Conservation (phyloP, 257 asterid species). For the Orobanche coerulescens region DNA sequence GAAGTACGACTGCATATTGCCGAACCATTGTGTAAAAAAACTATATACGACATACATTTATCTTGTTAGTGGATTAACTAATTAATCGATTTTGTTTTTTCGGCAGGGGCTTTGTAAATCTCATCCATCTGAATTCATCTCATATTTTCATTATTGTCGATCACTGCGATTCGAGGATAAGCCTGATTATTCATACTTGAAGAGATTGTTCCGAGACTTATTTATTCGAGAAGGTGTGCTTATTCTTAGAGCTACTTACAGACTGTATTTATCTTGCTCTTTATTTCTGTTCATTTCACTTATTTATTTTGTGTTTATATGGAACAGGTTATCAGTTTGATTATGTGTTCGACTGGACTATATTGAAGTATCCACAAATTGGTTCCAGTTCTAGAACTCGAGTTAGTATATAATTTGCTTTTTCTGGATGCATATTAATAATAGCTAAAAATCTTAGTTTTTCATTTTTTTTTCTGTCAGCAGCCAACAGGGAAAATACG, state of each 20-base stretch:
- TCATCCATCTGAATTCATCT: constrained; percentile 66
- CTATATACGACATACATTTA: not conserved
- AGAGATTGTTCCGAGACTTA: constrained; percentile 75
- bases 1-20: constrained; percentile 45
- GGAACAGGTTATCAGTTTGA: constrained; percentile 77
- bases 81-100: constrained; percentile 3
- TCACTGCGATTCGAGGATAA: constrained; percentile 84
- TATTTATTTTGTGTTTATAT: not conserved
- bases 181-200: constrained; percentile 86
- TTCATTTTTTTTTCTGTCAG: constrained; percentile 25
- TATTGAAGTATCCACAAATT: constrained; percentile 70
- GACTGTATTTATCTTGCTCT: not conserved
- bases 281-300: not conserved
- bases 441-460: constrained; percentile 11
- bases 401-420: constrained; percentile 27
- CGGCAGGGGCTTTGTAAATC: constrained; percentile 76
- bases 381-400: constrained; percentile 68
- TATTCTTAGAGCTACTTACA: not conserved
- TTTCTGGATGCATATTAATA: not conserved
- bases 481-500: constrained; percentile 60
- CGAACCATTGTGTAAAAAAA: not conserved
- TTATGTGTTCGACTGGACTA: constrained; percentile 84
- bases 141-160: constrained; percentile 82
- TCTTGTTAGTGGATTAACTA: not conserved
- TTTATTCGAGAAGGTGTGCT: constrained; percentile 73